phyloP scores from a whole-genome alignment of 495 filamentous ascomycete species.

The Sphaerosporella brunnea region DNA sequence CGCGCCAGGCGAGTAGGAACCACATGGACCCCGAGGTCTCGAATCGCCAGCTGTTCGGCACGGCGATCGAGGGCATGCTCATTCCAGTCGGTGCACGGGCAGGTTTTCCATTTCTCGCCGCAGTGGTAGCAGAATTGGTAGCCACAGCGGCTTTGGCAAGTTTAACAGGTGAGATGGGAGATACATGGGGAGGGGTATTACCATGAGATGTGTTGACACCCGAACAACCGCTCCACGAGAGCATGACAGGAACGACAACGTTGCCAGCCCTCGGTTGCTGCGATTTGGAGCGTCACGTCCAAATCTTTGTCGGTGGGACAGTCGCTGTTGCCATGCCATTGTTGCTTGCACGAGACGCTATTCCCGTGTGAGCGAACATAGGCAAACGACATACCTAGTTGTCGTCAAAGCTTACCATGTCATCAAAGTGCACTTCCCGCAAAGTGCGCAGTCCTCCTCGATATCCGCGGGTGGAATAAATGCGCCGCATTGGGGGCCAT shows the following conservation, averaged over 20 bases:
- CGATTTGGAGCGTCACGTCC: constrained; percentile 27
- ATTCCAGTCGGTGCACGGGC: constrained; percentile 19
- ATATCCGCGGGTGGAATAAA: constrained; percentile 29
- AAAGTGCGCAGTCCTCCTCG: constrained; percentile 24
- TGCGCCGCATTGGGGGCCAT: constrained; percentile 25
- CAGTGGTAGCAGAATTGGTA: constrained; percentile 23
- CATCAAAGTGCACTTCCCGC: constrained; percentile 21
- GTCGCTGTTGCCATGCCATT: constrained; percentile 14
- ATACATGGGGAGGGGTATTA: constrained; percentile 3
- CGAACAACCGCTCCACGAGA: constrained; percentile 29
- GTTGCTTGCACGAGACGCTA: background rate
- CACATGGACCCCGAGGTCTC: constrained; percentile 6
- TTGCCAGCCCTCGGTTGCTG: constrained; percentile 31
- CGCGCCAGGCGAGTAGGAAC: background rate
- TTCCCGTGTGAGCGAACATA: too few species aligned
- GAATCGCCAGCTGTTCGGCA: constrained; percentile 21
- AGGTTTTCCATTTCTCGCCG: constrained; percentile 18
- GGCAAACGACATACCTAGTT: too few species aligned
- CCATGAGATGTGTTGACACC: constrained; percentile 34
- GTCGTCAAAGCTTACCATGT: too few species aligned
- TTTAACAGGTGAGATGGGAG: background rate
- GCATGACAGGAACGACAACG: constrained; percentile 29
- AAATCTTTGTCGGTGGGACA: constrained; percentile 30
- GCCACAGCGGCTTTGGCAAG: constrained; percentile 9
- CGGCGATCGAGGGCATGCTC: constrained; percentile 7